phyloP scores from a whole-genome alignment of 352 stramenopile species.

The Globisporangium sylvaticum region DNA sequence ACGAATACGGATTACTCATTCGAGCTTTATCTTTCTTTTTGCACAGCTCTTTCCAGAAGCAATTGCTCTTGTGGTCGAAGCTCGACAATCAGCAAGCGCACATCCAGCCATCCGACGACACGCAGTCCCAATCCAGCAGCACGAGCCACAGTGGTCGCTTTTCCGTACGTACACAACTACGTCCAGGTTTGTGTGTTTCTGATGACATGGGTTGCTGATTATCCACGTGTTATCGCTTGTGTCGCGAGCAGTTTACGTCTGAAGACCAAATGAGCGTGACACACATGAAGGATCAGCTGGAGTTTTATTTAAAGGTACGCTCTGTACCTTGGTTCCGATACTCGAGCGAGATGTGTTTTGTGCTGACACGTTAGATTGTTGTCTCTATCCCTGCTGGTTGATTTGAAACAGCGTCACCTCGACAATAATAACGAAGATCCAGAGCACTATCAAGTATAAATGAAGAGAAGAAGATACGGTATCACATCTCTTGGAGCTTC shows the following conservation, averaged over 20 bases:
- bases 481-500: background rate
- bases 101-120: constrained; percentile 43
- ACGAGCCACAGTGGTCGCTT: constrained; percentile 48
- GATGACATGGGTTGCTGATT: background rate
- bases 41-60: constrained; percentile 62
- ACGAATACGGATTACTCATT: background rate
- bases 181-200: background rate
- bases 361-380: constrained; percentile 1
- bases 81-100: constrained; percentile 55
- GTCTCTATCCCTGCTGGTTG: background rate
- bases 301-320: constrained; percentile 83
- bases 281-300: constrained; percentile 74
- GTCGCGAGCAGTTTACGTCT: constrained; percentile 32
- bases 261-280: constrained; percentile 60
- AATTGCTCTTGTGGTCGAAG: constrained; percentile 74
- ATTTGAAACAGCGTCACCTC: constrained; percentile 37
- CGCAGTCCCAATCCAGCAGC: constrained; percentile 54
- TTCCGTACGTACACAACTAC: constrained; percentile 27
- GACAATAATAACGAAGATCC: constrained; percentile 10
- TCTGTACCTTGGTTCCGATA: background rate
- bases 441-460: constrained; percentile 17
- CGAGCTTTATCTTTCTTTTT: background rate
- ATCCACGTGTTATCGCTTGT: background rate
- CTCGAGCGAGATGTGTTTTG: background rate
- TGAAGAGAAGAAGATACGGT: background rate